phyloP scores from a whole-genome alignment of 352 stramenopile genomes.

The Phytophthora boehmeriae region DNA sequence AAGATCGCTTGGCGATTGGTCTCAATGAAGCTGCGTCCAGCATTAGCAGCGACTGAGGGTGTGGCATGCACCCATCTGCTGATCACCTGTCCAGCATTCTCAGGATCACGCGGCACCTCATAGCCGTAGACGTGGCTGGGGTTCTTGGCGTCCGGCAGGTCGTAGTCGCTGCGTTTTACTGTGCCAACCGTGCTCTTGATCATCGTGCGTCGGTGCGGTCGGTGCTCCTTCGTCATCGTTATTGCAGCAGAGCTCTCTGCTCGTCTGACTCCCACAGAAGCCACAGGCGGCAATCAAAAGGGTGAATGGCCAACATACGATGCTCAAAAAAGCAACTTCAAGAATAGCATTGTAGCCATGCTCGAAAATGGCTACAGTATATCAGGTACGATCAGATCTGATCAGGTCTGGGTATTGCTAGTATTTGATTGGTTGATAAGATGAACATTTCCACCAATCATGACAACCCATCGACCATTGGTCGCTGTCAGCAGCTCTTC shows the following conservation, averaged over 20 bases:
- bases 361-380: background rate
- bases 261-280: background rate
- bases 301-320: background rate
- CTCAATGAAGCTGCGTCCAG: constrained; percentile 77
- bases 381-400: background rate
- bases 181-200: constrained; percentile 79
- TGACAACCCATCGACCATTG: background rate
- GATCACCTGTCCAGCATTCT: constrained; percentile 77
- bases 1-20: constrained; percentile 75
- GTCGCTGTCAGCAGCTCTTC: background rate
- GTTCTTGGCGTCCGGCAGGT: constrained; percentile 71
- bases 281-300: constrained; percentile 5
- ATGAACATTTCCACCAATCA: background rate
- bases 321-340: background rate
- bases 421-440: background rate
- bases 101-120: constrained; percentile 68
- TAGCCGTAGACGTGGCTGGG: constrained; percentile 72
- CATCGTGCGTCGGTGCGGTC: constrained; percentile 70
- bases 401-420: background rate
- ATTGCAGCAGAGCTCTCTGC: background rate
- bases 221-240: constrained; percentile 34
- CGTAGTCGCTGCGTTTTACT: constrained; percentile 65
- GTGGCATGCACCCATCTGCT: constrained; percentile 73
- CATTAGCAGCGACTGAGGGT: constrained; percentile 64
- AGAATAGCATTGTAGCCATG: background rate